These are phyloP conservation scores for Yamadazyma atmosphaerica DNA, from an alignment of 1,139 yeast genomes.

Conservation along the genomic window DNA sequence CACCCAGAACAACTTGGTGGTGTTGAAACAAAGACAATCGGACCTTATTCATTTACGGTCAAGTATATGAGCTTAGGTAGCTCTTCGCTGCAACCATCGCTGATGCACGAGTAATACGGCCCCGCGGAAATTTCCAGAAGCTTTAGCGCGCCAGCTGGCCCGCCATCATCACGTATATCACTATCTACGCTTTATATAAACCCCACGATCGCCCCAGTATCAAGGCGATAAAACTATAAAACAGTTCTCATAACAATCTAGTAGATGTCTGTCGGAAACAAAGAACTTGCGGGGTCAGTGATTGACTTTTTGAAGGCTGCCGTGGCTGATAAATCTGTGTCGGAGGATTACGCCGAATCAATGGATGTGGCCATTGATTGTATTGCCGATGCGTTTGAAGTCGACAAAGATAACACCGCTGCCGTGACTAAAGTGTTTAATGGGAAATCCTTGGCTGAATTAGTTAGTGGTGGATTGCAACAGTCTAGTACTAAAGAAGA, in stretches of 20 bases:
- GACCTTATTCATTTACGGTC: constrained; percentile 4
- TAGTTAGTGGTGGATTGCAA: constrained; percentile 33
- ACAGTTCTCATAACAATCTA: too few species aligned
- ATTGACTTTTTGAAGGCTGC: constrained; percentile 68
- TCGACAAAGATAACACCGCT: constrained; percentile 49
- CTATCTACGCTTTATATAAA: too few species aligned
- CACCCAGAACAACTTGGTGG: constrained; percentile 12
- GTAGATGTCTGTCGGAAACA: constrained; percentile 41
- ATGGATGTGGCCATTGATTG: constrained; percentile 94
- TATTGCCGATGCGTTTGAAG: constrained; percentile 82
- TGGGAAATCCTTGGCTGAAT: constrained; percentile 50
- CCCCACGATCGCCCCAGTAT: too few species aligned
- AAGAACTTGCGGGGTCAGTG: constrained; percentile 75
- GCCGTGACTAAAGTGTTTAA: constrained; percentile 36
- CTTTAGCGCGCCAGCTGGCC: neutral
- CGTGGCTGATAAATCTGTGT: constrained; percentile 60
- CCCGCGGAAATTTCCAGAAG: neutral
- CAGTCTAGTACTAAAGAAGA: constrained; percentile 2
- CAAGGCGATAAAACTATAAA: too few species aligned
- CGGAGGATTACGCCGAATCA: constrained; percentile 86
- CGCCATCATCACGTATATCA: too few species aligned
- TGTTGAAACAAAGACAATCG: constrained; percentile 7
- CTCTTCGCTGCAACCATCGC: too few species aligned
- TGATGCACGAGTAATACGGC: too few species aligned
- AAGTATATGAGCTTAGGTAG: neutral